Conservation (phyloP, 75 land plant species). For the Azolla pinnata region DNA sequence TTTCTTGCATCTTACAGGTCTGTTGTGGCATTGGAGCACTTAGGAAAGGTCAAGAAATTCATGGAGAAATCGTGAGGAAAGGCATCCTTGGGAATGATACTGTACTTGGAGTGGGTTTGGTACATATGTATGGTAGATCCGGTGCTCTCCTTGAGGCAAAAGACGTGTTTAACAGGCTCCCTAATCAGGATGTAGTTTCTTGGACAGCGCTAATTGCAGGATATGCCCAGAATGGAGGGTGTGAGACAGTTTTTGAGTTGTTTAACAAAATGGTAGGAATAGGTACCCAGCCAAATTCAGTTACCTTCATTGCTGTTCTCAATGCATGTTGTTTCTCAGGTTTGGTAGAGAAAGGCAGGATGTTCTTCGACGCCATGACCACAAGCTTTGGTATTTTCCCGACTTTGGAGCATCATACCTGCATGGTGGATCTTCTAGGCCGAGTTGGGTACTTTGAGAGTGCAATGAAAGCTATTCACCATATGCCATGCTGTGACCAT, state of each 20-base stretch:
- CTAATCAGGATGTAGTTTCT: slow-evolving; percentile 41
- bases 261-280: slow-evolving; percentile 32
- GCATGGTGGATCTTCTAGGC: slow-evolving; percentile 57
- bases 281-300: slow-evolving; percentile 39
- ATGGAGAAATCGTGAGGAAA: too few species aligned
- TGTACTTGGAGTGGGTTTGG: too few species aligned
- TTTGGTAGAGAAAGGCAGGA: slow-evolving; percentile 40
- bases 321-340: slow-evolving; percentile 57
- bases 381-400: slow-evolving; percentile 25
- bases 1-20: too few species aligned
- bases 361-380: slow-evolving; percentile 41
- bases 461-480: slow-evolving; percentile 35
- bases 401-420: slow-evolving; percentile 42
- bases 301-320: slow-evolving; percentile 42
- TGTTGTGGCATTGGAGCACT: too few species aligned
- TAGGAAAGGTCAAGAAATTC: too few species aligned
- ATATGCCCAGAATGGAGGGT: slow-evolving; percentile 59
- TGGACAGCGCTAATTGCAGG: slow-evolving; percentile 56
- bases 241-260: slow-evolving; percentile 37
- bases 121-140: slow-evolving; percentile 55
- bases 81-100: too few species aligned
- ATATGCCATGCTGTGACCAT: slow-evolving; percentile 28
- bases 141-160: slow-evolving; percentile 39
- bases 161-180: slow-evolving; percentile 22
- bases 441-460: slow-evolving; percentile 42